Conservation (phyloP, 164 flowering plant species). For the Sedum album region DNA sequence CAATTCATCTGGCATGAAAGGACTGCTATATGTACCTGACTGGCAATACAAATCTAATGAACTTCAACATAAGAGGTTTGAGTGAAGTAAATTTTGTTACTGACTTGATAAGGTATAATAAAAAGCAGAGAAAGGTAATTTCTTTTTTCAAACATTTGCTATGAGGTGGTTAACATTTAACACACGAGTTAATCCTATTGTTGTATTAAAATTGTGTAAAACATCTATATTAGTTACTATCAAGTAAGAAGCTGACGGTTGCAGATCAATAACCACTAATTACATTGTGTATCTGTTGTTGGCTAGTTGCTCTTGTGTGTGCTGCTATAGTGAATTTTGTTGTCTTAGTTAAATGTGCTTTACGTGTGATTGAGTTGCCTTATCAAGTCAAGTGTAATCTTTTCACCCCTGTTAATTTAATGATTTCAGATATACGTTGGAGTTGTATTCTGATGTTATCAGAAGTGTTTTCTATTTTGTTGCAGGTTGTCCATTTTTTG, state of each 20-base stretch:
- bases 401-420: too few species aligned
- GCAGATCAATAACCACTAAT: too few species aligned
- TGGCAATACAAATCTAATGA: too few species aligned
- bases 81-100: too few species aligned
- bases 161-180: background rate
- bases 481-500: slow-evolving; percentile 76
- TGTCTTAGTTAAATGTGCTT: background rate
- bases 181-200: background rate
- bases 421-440: background rate
- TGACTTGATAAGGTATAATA: background rate
- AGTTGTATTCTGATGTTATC: background rate
- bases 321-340: background rate
- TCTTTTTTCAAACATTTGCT: background rate
- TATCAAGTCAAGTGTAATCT: too few species aligned
- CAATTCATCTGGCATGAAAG: too few species aligned
- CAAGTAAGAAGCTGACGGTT: background rate
- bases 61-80: too few species aligned
- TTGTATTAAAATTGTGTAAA: too few species aligned
- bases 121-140: background rate
- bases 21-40: too few species aligned
- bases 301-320: background rate
- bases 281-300: background rate
- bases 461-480: background rate
- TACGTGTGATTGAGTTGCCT: background rate
- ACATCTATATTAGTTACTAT: too few species aligned